A percentile compares a stretch with the other conserved stretches of the same genome.
These are phyloP conservation scores for Neoascochyta sp. DNA, from an alignment of 2,329 filamentous ascomycete genomes.

Conservation along the genomic window DNA sequence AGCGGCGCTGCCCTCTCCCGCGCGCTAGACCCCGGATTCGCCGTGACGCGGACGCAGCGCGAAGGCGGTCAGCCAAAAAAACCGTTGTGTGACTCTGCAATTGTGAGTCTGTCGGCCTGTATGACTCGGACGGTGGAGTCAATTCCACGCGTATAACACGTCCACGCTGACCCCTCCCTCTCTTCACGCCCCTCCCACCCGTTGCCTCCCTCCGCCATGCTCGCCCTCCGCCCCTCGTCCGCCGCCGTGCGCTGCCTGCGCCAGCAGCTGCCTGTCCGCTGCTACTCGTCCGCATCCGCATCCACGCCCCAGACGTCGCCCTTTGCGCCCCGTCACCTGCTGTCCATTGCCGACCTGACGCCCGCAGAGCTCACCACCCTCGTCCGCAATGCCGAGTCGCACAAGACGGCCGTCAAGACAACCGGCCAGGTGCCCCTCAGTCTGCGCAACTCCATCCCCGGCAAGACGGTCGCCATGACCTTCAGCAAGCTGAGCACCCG, in stretches of 20 bases:
- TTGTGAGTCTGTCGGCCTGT: slow-evolving; percentile 1
- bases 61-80: slow-evolving; percentile 17
- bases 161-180: slow-evolving; percentile 8
- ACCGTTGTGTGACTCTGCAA: slow-evolving; percentile 19
- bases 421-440: slow-evolving; percentile 55
- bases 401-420: slow-evolving; percentile 75
- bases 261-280: slow-evolving; percentile 22
- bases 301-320: slow-evolving; percentile 50
- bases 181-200: not conserved
- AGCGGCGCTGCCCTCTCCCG: too few relatives aligned
- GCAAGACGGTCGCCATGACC: slow-evolving; percentile 87
- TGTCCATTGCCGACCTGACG: slow-evolving; percentile 84
- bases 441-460: slow-evolving; percentile 61
- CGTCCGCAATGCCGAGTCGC: slow-evolving; percentile 73
- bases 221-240: slow-evolving; percentile 26
- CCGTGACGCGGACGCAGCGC: slow-evolving; percentile 7
- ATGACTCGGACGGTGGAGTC: too few relatives aligned
- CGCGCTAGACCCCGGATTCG: slow-evolving; percentile 7
- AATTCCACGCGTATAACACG: too few relatives aligned
- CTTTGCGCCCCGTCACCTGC: slow-evolving; percentile 74
- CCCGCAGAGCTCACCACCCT: slow-evolving; percentile 75
- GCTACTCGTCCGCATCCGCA: slow-evolving; percentile 28
- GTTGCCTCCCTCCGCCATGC: slow-evolving; percentile 29
- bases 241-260: slow-evolving; percentile 32
- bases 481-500: slow-evolving; percentile 95